Evolutionary conservation across 169 alveolate genomes (phyloP), one percentile per base, ranked within the genome.

Genomic region (Neospora caninum): DNA sequence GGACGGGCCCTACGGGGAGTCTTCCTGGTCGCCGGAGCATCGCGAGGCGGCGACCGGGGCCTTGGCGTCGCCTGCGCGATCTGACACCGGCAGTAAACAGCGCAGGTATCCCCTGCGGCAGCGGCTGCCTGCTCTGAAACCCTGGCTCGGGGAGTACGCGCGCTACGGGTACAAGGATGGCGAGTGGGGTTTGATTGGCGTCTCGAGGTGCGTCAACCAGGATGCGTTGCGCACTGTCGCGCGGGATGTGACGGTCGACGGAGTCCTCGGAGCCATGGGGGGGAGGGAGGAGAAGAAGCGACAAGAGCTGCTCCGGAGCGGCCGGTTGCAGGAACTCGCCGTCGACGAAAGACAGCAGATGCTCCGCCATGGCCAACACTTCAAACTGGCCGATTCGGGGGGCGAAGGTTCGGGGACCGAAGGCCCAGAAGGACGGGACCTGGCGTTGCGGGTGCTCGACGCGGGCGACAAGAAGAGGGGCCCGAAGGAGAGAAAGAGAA

Each of bases 141-240:
- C 89, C 34, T 82, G 89, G 89, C 89, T 82, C 38, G 89, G 89
- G 39, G 89, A 82, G 64, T 42, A 43, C 67, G 43, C 64, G 64
- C 53, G 41, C 36, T 82, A 82, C 89, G 89, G 89, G 54, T 82
- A 82, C 89, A 49, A 42, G 25, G 67, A 82, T 20, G 89, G 89
- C 69, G 38, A 25, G 39, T 82, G 89, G 89, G 89, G 89, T 31
- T 41, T 82, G 67, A 67, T 82, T 0, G 67, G 89, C 39, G 89
- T 82, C 34, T 29, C n/a, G 64, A 18, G 89, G 31, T 82, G 89
- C 67, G 67, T 82, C 34, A 82, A 82, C 67, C 89, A 82, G 67
- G 64, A 38, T 36, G 89, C 89, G 16, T 41, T 82, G 64, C 13
- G 67, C 25, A 41, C 53, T n/a, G 54, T 82, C 41, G 89, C 89